Base-by-base conservation (phyloP, 768 basidiomycete genomes). In the Psilocybe cyanescens region DNA sequence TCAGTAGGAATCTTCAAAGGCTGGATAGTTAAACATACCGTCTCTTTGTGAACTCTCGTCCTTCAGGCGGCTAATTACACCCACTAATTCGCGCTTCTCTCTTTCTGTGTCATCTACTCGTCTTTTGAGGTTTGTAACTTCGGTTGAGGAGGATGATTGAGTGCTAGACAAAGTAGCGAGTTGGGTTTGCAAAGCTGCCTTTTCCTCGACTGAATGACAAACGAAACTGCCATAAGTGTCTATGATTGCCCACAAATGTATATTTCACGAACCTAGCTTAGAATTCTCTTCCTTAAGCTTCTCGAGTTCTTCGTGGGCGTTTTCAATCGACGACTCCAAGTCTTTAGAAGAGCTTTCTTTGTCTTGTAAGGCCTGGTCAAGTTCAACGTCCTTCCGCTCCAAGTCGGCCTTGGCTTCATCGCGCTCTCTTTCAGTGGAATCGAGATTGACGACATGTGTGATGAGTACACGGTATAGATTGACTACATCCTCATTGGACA, bases 51-150 rank as follows among this genome's bases (percentile, higher is more conserved):
- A 69, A 45, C 82, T 79, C 62, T 95, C 91, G 67, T 92, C 86
- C 72, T 94, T 91, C 63, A 95, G 75, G 56, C 92, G 83, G 72
- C 91, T 94, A 4, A 95, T 86, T 47, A 95, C 90, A 30, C 84
- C 86, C 46, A 96, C 80, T 50, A 97, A 83, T 64, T 96, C 94
- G 35, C 94, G 86, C 75, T 97, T 97, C 79, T 97, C 96, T 57
- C 91, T 83, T 64, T 97, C 94, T 1, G 84, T 83, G 62, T 93
- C 91, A 19, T 93, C 87, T 3, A 90, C 75, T 41, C 86, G 84
- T 58, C 75, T 82, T 65, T 82, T 86, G 39, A 92, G 70, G 5
- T 76, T 71, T 37, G 86, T 87, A 7, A 86, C 72, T 70, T 90
- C 90, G 1, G 80, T 75, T 3, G 87, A 86, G 2, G 91, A 88